phyloP scores from a whole-genome alignment of 2,329 filamentous ascomycete species.

The Claviceps capensis region DNA sequence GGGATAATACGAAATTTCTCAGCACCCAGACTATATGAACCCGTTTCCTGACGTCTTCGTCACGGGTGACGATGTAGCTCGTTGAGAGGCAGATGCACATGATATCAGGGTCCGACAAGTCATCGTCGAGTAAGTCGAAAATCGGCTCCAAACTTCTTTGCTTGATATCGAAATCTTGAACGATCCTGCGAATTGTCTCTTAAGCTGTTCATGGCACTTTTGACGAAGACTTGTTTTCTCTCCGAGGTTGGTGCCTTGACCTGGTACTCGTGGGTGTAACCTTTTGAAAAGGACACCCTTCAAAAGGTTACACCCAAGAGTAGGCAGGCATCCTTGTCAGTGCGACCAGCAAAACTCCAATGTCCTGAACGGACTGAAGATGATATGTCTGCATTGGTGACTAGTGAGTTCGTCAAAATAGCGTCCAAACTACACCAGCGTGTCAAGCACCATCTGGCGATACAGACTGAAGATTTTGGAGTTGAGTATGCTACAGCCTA shows the following conservation, averaged over 20 bases:
- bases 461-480: slow-evolving; percentile 35
- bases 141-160: slow-evolving; percentile 36
- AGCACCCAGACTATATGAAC: too few species aligned
- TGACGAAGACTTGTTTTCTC: slow-evolving; percentile 28
- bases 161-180: slow-evolving; percentile 27
- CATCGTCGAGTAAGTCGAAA: slow-evolving; percentile 33
- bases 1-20: slow-evolving; percentile 8
- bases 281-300: too few species aligned
- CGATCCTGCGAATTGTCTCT: slow-evolving; percentile 23
- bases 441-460: slow-evolving; percentile 33
- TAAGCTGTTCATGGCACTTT: slow-evolving; percentile 26
- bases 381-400: slow-evolving; percentile 25
- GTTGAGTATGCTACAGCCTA: slow-evolving; percentile 27
- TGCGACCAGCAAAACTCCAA: slow-evolving; percentile 19
- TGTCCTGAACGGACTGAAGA: slow-evolving; percentile 21
- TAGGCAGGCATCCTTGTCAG: slow-evolving; percentile 17
- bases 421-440: slow-evolving; percentile 32
- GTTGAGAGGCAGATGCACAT: slow-evolving; percentile 3
- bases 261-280: too few species aligned
- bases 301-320: too few species aligned
- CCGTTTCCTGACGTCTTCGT: too few species aligned
- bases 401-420: slow-evolving; percentile 30
- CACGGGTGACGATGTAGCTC: too few species aligned
- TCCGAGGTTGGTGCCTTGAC: slow-evolving; percentile 18
- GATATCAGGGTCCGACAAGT: slow-evolving; percentile 18